Percentiles rank a stretch among this genome's conserved stretches.
Conservation (phyloP, 768 basidiomycete genomes). For the Kwoniella newhampshirensis region DNA sequence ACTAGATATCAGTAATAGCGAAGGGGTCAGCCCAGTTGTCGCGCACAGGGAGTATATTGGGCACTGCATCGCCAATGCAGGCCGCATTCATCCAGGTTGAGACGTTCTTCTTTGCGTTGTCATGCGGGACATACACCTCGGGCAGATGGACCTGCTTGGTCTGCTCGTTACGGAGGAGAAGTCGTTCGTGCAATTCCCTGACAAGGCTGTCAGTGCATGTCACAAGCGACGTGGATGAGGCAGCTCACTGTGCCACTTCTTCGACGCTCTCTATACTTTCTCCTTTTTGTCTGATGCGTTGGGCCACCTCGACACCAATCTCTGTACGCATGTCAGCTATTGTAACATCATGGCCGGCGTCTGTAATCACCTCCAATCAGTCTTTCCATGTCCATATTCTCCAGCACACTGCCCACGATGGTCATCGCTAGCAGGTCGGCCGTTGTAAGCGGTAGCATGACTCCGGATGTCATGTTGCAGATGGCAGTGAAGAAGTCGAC, state of each 20-base stretch:
- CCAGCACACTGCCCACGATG: conserved; percentile 89
- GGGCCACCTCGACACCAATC: conserved; percentile 88
- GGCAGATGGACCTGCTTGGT: conserved; percentile 96
- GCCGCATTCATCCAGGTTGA: conserved; percentile 73
- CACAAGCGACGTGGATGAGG: background rate
- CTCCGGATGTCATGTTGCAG: conserved; percentile 85
- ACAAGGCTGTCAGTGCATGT: background rate
- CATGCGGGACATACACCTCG: conserved; percentile 89
- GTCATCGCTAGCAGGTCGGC: conserved; percentile 92
- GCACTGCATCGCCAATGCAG: conserved; percentile 70
- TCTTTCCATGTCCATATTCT: conserved; percentile 97
- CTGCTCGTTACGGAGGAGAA: conserved; percentile 87
- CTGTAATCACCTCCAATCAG: conserved; percentile 67
- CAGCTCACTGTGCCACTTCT: conserved; percentile 71
- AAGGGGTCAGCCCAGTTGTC: background rate
- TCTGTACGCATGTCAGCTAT: conserved; percentile 56
- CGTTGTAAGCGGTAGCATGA: conserved; percentile 94
- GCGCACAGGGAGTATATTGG: conserved; percentile 71
- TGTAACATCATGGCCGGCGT: too few species aligned
- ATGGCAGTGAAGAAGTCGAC: conserved; percentile 89
- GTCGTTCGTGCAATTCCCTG: conserved; percentile 80
- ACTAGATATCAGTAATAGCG: background rate
- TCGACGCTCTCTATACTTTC: conserved; percentile 94
- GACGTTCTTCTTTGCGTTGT: conserved; percentile 87
- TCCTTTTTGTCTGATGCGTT: conserved; percentile 66